Percentiles rank a stretch among this genome's conserved stretches.
Evolutionary conservation across 495 filamentous ascomycete species (phyloP).

Genomic region (Penicillium malachiteum): DNA sequence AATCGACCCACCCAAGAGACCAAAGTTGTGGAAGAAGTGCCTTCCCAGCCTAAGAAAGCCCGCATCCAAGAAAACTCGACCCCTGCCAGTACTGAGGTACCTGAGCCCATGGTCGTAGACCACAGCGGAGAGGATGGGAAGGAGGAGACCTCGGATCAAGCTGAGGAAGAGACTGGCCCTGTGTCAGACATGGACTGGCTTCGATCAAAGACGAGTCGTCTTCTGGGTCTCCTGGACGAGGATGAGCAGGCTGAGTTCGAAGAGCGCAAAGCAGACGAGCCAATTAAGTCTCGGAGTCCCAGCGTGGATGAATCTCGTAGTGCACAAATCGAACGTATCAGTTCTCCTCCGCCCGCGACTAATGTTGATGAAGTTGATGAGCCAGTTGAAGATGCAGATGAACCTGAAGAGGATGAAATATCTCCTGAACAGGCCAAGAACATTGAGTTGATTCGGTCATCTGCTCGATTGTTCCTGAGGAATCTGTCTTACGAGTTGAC

Average conservation of each 20-base stretch:
- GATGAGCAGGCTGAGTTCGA: constrained; percentile 47
- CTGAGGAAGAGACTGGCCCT: constrained; percentile 22
- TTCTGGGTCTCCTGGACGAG: constrained; percentile 80
- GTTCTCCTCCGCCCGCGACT: constrained; percentile 18
- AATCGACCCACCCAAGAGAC: constrained; percentile 26
- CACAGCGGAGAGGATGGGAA: constrained; percentile 20
- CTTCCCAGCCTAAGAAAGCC: constrained; percentile 44
- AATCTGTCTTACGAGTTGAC: constrained; percentile 83
- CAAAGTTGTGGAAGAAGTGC: constrained; percentile 35
- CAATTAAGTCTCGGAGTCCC: constrained; percentile 10
- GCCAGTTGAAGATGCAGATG: constrained; percentile 15
- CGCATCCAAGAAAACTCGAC: constrained; percentile 25
- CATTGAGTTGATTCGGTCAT: constrained; percentile 44
- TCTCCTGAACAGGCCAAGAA: constrained; percentile 33
- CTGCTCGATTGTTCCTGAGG: constrained; percentile 76
- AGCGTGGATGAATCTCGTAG: constrained; percentile 25
- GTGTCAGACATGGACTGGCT: constrained; percentile 83
- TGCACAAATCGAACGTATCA: constrained; percentile 20
- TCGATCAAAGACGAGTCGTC: constrained; percentile 83
- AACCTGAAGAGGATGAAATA: constrained; percentile 15
- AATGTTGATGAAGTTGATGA: constrained; percentile 16
- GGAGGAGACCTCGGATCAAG: constrained; percentile 15
- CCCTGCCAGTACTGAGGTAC: constrained; percentile 5
- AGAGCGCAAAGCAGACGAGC: constrained; percentile 19
- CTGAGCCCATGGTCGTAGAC: constrained; percentile 30